phyloP scores from a whole-genome alignment of 257 asterid genomes.

The Jasminum sambac region DNA sequence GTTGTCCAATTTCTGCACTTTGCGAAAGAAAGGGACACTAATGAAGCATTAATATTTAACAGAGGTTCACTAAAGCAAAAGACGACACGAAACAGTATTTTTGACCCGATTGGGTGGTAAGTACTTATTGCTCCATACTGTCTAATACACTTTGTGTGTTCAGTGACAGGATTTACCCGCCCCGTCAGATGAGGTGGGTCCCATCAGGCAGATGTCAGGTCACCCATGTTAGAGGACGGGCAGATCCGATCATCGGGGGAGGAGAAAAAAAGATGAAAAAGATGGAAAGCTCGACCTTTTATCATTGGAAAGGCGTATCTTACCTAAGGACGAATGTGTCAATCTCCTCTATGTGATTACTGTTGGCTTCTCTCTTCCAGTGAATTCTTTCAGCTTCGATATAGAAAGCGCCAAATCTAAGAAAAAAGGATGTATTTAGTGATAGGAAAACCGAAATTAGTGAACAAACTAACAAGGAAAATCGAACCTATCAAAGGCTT shows the following conservation, averaged over 20 bases:
- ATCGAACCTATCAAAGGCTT: conserved; percentile 76
- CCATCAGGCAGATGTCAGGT: too few species aligned
- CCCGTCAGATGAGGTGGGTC: too few species aligned
- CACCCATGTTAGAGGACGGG: too few species aligned
- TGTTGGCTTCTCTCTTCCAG: conserved; percentile 94
- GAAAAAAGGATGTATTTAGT: conserved; percentile 17
- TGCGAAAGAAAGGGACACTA: conserved; percentile 17
- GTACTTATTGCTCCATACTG: background rate
- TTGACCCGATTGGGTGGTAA: background rate
- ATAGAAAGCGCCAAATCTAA: conserved; percentile 79
- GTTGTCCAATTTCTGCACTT: conserved; percentile 1
- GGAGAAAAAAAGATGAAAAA: background rate
- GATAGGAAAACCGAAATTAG: conserved; percentile 4
- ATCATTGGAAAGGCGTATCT: background rate
- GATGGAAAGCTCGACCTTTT: conserved; percentile 30
- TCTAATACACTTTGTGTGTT: too few species aligned
- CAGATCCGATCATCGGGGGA: too few species aligned
- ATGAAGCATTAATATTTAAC: background rate
- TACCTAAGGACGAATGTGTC: conserved; percentile 3
- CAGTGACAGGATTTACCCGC: too few species aligned
- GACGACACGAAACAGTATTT: background rate
- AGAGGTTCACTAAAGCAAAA: background rate
- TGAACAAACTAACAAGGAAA: conserved; percentile 4
- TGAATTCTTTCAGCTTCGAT: conserved; percentile 83
- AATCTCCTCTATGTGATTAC: conserved; percentile 70